Base-by-base conservation (phyloP, 2,329 filamentous ascomycete genomes). In the Aureobasidium sp. region DNA sequence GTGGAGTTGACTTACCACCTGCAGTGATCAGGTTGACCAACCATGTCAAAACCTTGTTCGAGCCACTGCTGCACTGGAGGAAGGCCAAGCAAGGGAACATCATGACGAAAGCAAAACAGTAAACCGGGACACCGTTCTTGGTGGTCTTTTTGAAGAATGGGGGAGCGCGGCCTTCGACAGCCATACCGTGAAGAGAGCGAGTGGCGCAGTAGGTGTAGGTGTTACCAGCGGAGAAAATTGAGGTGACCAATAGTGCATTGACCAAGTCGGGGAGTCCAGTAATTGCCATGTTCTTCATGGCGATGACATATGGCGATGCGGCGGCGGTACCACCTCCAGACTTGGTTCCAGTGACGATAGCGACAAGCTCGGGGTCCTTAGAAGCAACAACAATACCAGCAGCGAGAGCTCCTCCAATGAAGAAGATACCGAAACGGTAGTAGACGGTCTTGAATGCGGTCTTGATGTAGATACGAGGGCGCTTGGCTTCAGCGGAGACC, bases 101-200 rank as follows among this genome's bases (percentile, higher is more conserved):
- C 52, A 72, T 67, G 62, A 81, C 77, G 2, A 82, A 64, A n/a
- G 62, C 65, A 70, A 84, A 81, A 64, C 78, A 79, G 67, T 77
- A 84, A 65, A 84, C 78, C 6, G 82, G 82, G 1, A 85, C 83
- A 67, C 85, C 85, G 14, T 79, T 78, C 65, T 76, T 78, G 15
- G 81, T 87, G 65, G 80, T 84, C 69, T 82, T 80, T 64, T 78
- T 77, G 35, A 88, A 76, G 68, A 86, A 70, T 33, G 72, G 74
- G 0, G 81, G 81, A 0, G 81, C 81, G 27, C 76, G 76, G 17
- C 78, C 78, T 60, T 82, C 79, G 5, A 83, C 75, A 2, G 81
- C 76, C 24, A 84, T 72, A 29, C 79, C 76, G 71, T 83, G 82
- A 40, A 84, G 69, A 52, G 76, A 79, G 40, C 81, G 79, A 29